Evolutionary conservation across 1,284 basidiomycete species (phyloP).

Genomic region (Mycena citricolor): DNA sequence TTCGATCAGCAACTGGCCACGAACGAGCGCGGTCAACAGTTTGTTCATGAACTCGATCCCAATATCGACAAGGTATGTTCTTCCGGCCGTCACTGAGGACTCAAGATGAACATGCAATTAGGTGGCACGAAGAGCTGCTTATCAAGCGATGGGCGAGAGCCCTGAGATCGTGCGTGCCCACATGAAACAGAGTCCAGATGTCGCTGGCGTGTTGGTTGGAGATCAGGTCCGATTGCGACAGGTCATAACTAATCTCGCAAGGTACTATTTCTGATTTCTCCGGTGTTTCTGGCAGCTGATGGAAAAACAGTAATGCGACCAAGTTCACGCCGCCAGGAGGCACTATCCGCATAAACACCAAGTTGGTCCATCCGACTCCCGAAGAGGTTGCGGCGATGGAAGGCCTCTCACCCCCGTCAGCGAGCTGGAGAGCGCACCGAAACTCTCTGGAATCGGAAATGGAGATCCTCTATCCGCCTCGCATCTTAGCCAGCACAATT

Average conservation of each 20-base stretch:
- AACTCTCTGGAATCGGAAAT: constrained; percentile 2
- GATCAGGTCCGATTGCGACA: constrained; percentile 82
- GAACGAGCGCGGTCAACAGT: constrained; percentile 65
- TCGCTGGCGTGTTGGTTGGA: constrained; percentile 69
- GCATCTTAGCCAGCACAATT: constrained; percentile 52
- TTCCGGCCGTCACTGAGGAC: constrained; percentile 1
- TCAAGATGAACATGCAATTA: constrained; percentile 21
- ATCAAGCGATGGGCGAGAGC: constrained; percentile 54
- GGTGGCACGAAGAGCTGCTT: constrained; percentile 57
- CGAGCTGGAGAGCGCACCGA: not conserved
- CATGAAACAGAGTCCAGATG: constrained; percentile 44
- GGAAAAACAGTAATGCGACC: constrained; percentile 58
- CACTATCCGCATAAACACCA: constrained; percentile 58
- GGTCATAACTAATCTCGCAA: constrained; percentile 75
- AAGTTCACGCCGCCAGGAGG: constrained; percentile 82
- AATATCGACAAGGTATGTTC: constrained; percentile 65
- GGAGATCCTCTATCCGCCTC: constrained; percentile 43
- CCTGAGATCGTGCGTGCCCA: constrained; percentile 40
- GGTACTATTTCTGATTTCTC: constrained; percentile 39
- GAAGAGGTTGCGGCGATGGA: constrained; percentile 13
- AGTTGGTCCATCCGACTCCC: constrained; percentile 49
- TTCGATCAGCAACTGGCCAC: constrained; percentile 56
- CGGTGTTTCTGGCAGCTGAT: not conserved
- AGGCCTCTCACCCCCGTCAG: constrained; percentile 5
- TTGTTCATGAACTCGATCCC: constrained; percentile 71